A percentile compares a stretch with the other conserved stretches of the same genome.
phyloP scores from a whole-genome alignment of 2,329 filamentous ascomycete species.

The Talaromyces pinophilus region DNA sequence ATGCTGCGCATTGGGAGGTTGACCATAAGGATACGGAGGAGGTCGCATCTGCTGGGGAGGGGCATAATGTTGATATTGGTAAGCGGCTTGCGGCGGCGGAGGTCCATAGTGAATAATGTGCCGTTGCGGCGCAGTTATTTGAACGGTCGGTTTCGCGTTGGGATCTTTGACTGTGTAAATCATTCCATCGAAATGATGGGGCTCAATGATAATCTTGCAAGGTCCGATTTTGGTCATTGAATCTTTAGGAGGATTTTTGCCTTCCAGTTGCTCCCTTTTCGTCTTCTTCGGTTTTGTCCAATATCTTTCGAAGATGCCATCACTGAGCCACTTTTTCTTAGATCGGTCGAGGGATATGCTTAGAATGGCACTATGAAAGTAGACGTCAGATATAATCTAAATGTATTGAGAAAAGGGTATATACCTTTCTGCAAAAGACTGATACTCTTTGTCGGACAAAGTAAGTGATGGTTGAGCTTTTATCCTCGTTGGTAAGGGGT shows the following conservation, averaged over 20 bases:
- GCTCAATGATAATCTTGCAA: constrained; percentile 62
- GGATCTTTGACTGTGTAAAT: constrained; percentile 58
- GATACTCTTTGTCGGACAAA: constrained; percentile 57
- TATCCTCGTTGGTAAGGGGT: constrained; percentile 56
- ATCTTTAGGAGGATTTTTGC: constrained; percentile 53
- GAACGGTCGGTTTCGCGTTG: constrained; percentile 40
- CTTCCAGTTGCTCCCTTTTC: constrained; percentile 51
- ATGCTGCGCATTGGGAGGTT: constrained; percentile 30
- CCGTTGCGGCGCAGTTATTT: constrained; percentile 43
- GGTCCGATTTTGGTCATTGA: constrained; percentile 58
- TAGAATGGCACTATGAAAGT: constrained; percentile 53
- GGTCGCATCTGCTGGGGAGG: constrained; percentile 33
- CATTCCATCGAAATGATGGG: constrained; percentile 62
- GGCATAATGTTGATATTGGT: constrained; percentile 46
- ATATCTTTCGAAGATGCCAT: constrained; percentile 58
- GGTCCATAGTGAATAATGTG: constrained; percentile 48
- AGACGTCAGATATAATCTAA: constrained; percentile 25
- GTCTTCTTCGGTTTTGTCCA: constrained; percentile 61
- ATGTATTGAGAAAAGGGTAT: constrained; percentile 1
- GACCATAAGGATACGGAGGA: constrained; percentile 29
- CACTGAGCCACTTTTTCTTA: constrained; percentile 58
- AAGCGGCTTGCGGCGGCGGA: constrained; percentile 38
- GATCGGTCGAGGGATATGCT: constrained; percentile 60
- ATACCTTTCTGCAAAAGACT: constrained; percentile 60
- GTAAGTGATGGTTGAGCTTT: constrained; percentile 50